A percentile compares a stretch with the other conserved stretches of the same genome.
These are phyloP conservation scores for Aquilaria yunnanensis DNA, from an alignment of 345 rosid genomes.

Conservation along the genomic window DNA sequence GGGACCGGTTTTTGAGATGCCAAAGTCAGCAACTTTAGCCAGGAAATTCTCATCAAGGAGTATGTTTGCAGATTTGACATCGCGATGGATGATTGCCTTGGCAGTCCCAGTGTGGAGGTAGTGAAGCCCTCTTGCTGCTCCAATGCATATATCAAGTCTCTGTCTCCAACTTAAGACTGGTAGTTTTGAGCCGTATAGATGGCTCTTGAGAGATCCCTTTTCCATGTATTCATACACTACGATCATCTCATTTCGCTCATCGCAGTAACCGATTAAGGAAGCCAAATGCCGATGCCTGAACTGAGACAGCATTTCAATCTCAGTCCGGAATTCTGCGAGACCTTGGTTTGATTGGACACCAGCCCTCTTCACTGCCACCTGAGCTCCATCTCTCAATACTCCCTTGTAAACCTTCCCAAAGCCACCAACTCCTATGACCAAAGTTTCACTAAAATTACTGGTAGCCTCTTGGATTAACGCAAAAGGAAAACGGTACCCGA, in stretches of 20 bases:
- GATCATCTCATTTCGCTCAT: constrained; percentile 58
- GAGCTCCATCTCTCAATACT: constrained; percentile 40
- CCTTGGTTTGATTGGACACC: constrained; percentile 51
- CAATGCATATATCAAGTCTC: constrained; percentile 63
- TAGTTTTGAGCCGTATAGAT: constrained; percentile 37
- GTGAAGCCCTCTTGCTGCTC: constrained; percentile 67
- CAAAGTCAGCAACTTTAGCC: constrained; percentile 79
- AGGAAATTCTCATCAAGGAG: constrained; percentile 53
- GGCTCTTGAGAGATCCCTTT: constrained; percentile 59
- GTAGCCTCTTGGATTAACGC: constrained; percentile 51
- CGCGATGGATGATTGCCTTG: constrained; percentile 58
- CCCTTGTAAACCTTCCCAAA: constrained; percentile 71
- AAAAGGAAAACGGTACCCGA: constrained; percentile 52
- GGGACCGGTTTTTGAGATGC: constrained; percentile 63
- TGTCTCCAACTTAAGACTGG: constrained; percentile 48
- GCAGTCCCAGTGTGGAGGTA: constrained; percentile 72
- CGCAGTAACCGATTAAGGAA: constrained; percentile 58
- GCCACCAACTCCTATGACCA: constrained; percentile 62
- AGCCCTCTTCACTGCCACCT: constrained; percentile 65
- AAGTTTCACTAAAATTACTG: constrained; percentile 36
- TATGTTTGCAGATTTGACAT: constrained; percentile 71
- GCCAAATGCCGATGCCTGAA: constrained; percentile 71
- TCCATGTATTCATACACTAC: constrained; percentile 69
- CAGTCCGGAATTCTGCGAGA: constrained; percentile 52
- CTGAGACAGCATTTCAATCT: constrained; percentile 64